Conservation (phyloP, 2,329 filamentous ascomycete species). For the Exophiala sideris region DNA sequence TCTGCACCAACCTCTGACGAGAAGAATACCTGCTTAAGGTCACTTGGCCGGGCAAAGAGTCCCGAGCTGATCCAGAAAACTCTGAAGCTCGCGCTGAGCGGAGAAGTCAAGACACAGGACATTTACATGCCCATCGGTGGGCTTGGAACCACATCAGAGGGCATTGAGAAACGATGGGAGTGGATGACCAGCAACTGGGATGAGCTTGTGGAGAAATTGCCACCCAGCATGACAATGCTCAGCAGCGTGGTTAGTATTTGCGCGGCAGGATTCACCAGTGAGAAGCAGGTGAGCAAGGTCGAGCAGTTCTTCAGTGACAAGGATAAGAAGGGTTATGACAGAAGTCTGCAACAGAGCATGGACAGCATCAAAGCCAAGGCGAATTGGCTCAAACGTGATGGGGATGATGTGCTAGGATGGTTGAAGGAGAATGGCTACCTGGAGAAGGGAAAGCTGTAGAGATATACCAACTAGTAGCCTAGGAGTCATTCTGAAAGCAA, state of each 20-base stretch:
- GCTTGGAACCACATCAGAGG: conserved; percentile 71
- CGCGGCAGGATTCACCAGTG: conserved; percentile 73
- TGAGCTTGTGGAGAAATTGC: conserved; percentile 73
- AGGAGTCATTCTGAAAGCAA: too few species aligned
- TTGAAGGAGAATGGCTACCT: conserved; percentile 63
- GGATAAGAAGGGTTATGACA: conserved; percentile 83
- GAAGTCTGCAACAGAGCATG: conserved; percentile 82
- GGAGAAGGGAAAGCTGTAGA: conserved; percentile 13
- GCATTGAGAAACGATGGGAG: conserved; percentile 73
- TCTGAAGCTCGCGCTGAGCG: conserved; percentile 68
- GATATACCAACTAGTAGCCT: neutral
- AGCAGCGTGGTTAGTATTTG: conserved; percentile 79
- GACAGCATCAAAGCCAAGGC: conserved; percentile 83
- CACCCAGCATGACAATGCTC: conserved; percentile 82
- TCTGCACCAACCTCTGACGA: conserved; percentile 76
- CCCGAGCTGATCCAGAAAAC: conserved; percentile 79
- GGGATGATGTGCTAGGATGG: conserved; percentile 71
- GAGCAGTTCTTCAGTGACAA: conserved; percentile 76
- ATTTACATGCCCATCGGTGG: conserved; percentile 84
- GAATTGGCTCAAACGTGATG: conserved; percentile 74
- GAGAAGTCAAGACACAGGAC: conserved; percentile 89
- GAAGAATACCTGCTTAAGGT: conserved; percentile 84
- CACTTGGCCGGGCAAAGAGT: conserved; percentile 72
- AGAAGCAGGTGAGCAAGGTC: conserved; percentile 71
- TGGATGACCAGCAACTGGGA: conserved; percentile 91